These are phyloP conservation scores for Persicaria maculosa DNA, from an alignment of 148 eudicot genomes.

Conservation along the genomic window DNA sequence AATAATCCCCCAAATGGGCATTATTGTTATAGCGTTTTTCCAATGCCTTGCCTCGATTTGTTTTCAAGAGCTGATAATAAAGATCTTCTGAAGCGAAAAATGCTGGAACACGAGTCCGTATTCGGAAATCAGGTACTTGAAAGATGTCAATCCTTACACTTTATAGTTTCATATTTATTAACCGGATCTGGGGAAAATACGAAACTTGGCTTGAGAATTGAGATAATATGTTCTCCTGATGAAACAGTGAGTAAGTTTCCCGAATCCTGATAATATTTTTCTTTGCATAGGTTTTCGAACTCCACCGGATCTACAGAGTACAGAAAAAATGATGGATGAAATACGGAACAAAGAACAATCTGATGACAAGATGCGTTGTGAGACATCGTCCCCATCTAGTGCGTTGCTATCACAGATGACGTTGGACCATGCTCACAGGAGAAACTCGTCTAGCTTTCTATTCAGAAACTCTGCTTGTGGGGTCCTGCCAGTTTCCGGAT, in stretches of 20 bases:
- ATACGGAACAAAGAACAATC: slow-evolving; percentile 36
- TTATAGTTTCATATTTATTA: neutral
- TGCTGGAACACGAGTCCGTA: slow-evolving; percentile 76
- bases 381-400: slow-evolving; percentile 61
- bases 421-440: slow-evolving; percentile 35
- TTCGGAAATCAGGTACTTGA: slow-evolving; percentile 72
- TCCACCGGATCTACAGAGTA: slow-evolving; percentile 62
- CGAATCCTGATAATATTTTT: neutral
- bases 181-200: neutral
- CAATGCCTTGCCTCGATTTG: slow-evolving; percentile 28
- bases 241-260: neutral
- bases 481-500: slow-evolving; percentile 26
- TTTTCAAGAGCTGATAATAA: slow-evolving; percentile 51
- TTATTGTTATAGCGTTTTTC: slow-evolving; percentile 33
- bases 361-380: slow-evolving; percentile 31
- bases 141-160: neutral
- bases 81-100: slow-evolving; percentile 63
- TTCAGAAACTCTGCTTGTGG: slow-evolving; percentile 26
- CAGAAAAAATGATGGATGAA: slow-evolving; percentile 79
- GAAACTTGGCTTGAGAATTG: neutral
- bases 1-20: slow-evolving; percentile 42
- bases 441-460: slow-evolving; percentile 39
- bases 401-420: slow-evolving; percentile 41
- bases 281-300: slow-evolving; percentile 57
- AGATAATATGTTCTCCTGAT: neutral